phyloP scores from a whole-genome alignment of 2,329 filamentous ascomycete genomes.

The Domatiomyces globalis region DNA sequence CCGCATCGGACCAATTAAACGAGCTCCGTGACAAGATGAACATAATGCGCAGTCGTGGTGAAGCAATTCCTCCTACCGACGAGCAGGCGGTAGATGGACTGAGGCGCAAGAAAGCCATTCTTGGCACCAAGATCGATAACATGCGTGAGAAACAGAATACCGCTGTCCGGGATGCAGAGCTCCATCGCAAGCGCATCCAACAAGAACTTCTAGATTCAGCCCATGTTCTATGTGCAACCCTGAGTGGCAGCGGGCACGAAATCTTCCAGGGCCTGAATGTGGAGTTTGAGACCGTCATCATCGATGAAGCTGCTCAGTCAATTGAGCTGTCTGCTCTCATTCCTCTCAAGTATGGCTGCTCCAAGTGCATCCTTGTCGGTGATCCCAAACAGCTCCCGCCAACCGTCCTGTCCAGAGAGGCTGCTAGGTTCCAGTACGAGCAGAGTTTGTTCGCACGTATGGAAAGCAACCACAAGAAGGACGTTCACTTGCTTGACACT shows the following conservation, averaged over 20 bases:
- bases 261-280: slow-evolving; percentile 92
- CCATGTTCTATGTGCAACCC: slow-evolving; percentile 85
- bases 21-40: slow-evolving; percentile 59
- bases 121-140: slow-evolving; percentile 74
- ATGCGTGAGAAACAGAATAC: slow-evolving; percentile 76
- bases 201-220: slow-evolving; percentile 82
- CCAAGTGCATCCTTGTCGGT: slow-evolving; percentile 91
- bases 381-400: slow-evolving; percentile 95
- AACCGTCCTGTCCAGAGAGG: slow-evolving; percentile 87
- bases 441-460: slow-evolving; percentile 97
- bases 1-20: slow-evolving; percentile 50
- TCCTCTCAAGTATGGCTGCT: slow-evolving; percentile 90
- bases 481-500: slow-evolving; percentile 87
- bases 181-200: slow-evolving; percentile 69
- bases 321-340: slow-evolving; percentile 94
- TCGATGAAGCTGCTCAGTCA: slow-evolving; percentile 95
- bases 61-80: slow-evolving; percentile 36
- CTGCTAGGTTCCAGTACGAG: slow-evolving; percentile 84
- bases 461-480: slow-evolving; percentile 78
- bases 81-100: slow-evolving; percentile 65
- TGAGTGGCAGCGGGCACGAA: slow-evolving; percentile 91
- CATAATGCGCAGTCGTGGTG: slow-evolving; percentile 42
- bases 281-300: slow-evolving; percentile 96
- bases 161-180: slow-evolving; percentile 67
- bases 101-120: slow-evolving; percentile 58